Evolutionary conservation across 192 early-diverging fungal species (phyloP).

Genomic region (Rhizophlyctis rosea): DNA sequence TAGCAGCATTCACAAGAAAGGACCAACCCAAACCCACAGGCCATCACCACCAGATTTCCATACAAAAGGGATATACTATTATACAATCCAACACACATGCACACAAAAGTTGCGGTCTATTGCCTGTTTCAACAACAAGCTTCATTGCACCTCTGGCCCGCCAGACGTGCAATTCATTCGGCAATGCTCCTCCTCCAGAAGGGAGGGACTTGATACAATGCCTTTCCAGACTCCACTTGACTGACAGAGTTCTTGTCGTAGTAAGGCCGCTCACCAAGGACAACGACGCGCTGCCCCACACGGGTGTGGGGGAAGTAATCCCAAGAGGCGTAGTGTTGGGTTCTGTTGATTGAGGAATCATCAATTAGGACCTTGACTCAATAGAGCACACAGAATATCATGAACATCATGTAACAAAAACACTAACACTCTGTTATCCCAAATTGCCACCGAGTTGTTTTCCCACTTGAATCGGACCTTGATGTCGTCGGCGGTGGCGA

Average conservation of each 20-base stretch:
- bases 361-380: too few species aligned
- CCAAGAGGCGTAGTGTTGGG: conserved; percentile 47
- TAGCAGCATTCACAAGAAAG: too few species aligned
- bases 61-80: too few species aligned
- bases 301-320: conserved; percentile 30
- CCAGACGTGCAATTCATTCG: too few species aligned
- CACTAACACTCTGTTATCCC: conserved; percentile 69
- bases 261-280: conserved; percentile 40
- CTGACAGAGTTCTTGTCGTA: conserved; percentile 22
- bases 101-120: too few species aligned
- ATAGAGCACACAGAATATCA: too few species aligned
- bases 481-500: conserved; percentile 39
- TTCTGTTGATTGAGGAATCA: too few species aligned
- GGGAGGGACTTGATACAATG: conserved; percentile 12
- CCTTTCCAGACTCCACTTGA: conserved; percentile 13
- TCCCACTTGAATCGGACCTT: conserved; percentile 28
- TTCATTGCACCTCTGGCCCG: too few species aligned
- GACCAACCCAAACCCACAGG: too few species aligned
- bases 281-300: conserved; percentile 29
- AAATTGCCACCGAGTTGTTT: conserved; percentile 63
- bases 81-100: too few species aligned
- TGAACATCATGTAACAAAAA: conserved; percentile 58
- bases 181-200: conserved; percentile 10
- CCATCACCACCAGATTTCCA: too few species aligned
- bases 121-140: too few species aligned